Conservation (phyloP, 768 basidiomycete species). For the Russula sp. region DNA sequence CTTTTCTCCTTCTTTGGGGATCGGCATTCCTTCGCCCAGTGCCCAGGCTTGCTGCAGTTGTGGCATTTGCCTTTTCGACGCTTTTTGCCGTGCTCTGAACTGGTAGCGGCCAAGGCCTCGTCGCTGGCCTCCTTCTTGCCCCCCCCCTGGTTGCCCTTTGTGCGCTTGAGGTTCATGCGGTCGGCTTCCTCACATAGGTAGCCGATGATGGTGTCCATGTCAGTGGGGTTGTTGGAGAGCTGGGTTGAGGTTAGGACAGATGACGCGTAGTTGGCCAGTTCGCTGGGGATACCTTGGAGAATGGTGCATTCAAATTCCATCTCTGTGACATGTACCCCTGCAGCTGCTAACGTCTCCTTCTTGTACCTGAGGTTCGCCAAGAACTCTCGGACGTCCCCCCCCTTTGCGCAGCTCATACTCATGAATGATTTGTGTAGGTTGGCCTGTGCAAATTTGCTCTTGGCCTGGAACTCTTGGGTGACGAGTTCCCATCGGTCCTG, state of each 20-base stretch:
- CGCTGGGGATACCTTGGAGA: not conserved
- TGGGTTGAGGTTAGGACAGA: not conserved
- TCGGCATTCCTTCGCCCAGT: not conserved
- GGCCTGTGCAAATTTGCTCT: too few species aligned
- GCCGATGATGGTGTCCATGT: not conserved
- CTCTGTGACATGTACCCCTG: too few species aligned
- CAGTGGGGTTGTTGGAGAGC: not conserved
- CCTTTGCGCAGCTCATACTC: too few species aligned
- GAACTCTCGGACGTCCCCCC: too few species aligned
- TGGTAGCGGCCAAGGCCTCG: not conserved
- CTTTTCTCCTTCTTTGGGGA: not conserved
- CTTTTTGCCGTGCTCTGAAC: slow-evolving; percentile 4
- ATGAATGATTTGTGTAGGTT: too few species aligned
- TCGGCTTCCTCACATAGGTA: not conserved
- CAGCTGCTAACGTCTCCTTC: too few species aligned
- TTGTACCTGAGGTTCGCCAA: too few species aligned
- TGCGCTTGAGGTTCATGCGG: not conserved
- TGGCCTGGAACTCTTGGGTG: too few species aligned
- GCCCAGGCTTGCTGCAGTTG: not conserved
- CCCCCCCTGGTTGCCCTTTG: not conserved
- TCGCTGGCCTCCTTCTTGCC: not conserved
- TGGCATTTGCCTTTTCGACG: not conserved
- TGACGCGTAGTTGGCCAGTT: not conserved
- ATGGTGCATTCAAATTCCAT: not conserved
- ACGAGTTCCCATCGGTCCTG: too few species aligned